phyloP scores from a whole-genome alignment of 768 basidiomycete genomes.

The Piloderma croceum region DNA sequence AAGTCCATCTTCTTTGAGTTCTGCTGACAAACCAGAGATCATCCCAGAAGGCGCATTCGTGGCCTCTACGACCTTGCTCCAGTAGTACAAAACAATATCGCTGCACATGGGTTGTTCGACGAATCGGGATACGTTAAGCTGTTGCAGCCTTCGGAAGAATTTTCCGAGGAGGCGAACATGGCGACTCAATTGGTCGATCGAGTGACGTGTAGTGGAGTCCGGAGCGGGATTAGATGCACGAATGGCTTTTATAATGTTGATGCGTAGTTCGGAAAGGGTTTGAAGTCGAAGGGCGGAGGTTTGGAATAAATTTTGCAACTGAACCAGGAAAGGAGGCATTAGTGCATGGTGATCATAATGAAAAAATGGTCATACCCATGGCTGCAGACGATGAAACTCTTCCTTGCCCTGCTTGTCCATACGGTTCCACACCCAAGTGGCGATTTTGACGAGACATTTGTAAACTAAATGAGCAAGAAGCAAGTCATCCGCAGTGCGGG shows the following conservation, averaged over 20 bases:
- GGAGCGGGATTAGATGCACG: conserved; percentile 27
- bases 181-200: conserved; percentile 55
- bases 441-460: conserved; percentile 69
- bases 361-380: conserved; percentile 44
- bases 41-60: conserved; percentile 45
- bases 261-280: conserved; percentile 52
- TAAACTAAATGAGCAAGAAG: conserved; percentile 62
- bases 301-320: conserved; percentile 63
- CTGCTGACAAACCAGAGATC: conserved; percentile 45
- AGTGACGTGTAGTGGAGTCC: conserved; percentile 35
- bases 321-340: conserved; percentile 2
- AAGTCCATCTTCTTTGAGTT: not conserved
- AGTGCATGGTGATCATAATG: conserved; percentile 2
- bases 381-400: conserved; percentile 38
- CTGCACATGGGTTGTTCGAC: conserved; percentile 56
- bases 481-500: conserved; percentile 41
- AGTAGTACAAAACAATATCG: conserved; percentile 72
- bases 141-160: conserved; percentile 71
- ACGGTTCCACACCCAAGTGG: conserved; percentile 64
- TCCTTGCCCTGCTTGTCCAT: conserved; percentile 39
- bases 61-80: conserved; percentile 75
- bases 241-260: conserved; percentile 42
- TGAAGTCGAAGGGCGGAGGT: conserved; percentile 53
- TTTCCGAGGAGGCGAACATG: conserved; percentile 74
- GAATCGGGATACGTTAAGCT: conserved; percentile 54